Percentiles rank a stretch among this genome's conserved stretches.
phyloP scores from a whole-genome alignment of 2,329 filamentous ascomycete species.

The Mariannaea sp. region DNA sequence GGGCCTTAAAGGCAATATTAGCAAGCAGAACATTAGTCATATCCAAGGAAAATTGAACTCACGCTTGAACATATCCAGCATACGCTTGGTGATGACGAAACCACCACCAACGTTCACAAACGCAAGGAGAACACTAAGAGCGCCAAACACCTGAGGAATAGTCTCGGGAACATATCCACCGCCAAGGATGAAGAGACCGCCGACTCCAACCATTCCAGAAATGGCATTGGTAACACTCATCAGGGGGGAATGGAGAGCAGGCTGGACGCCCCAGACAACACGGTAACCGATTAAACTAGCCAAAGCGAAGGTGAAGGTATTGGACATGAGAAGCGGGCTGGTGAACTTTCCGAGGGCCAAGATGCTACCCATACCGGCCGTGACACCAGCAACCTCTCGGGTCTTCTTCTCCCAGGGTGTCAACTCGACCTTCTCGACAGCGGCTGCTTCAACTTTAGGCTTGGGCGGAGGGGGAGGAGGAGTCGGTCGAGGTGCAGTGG shows the following conservation, averaged over 20 bases:
- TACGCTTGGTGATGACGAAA: slow-evolving; percentile 89
- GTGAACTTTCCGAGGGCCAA: slow-evolving; percentile 81
- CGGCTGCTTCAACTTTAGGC: slow-evolving; percentile 51
- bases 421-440: slow-evolving; percentile 62
- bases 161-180: slow-evolving; percentile 79
- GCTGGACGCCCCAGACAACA: slow-evolving; percentile 84
- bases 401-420: slow-evolving; percentile 83
- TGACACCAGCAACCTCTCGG: slow-evolving; percentile 74
- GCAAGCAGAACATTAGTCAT: background rate
- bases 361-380: slow-evolving; percentile 76
- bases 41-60: slow-evolving; percentile 36
- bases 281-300: slow-evolving; percentile 87
- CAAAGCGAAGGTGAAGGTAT: slow-evolving; percentile 82
- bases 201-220: slow-evolving; percentile 88
- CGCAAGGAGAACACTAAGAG: slow-evolving; percentile 78
- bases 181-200: slow-evolving; percentile 86
- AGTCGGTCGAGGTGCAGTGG: slow-evolving; percentile 72
- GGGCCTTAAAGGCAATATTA: slow-evolving; percentile 55
- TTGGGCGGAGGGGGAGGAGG: slow-evolving; percentile 57
- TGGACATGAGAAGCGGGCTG: slow-evolving; percentile 83
- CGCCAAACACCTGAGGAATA: slow-evolving; percentile 77
- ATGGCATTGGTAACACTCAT: slow-evolving; percentile 96
- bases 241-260: slow-evolving; percentile 82
- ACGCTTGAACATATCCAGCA: slow-evolving; percentile 91
- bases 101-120: slow-evolving; percentile 90